Evolutionary conservation across 1,139 yeast genomes (phyloP), one percentile per base, ranked within the genome.

Genomic region (Hyphopichia pseudoburtonii): DNA sequence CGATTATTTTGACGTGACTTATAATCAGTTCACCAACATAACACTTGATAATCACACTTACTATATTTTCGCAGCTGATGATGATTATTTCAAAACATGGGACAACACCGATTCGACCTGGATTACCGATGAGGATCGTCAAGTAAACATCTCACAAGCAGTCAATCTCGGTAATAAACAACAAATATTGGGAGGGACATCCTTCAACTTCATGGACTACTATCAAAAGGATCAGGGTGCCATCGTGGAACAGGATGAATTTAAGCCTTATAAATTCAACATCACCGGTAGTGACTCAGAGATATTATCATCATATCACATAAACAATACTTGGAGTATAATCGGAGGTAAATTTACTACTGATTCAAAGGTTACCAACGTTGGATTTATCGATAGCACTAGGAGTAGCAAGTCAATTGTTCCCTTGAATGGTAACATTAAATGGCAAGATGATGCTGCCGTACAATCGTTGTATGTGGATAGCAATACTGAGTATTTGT

Each of bases 281-380:
- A 45, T 66, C 8, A 33, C 46, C 7, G 42, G 40, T n/a, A 40
- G 41, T 6, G 33, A 36, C 11, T 83, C 82, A 18, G 25, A 26
- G 18, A 78, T 84, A 16, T 40, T 54, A 11, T 42, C 51, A 4
- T 62, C 76, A 0, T 66, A 50, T 41, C 65, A 60, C 36, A 64
- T 83, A 29, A 82, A 82, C 50, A 62, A 62, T 16, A 54, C 79
- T 0, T 44, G 73, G 4, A 66, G 82, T 35, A 72, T 78, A 1
- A 50, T 83, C 33, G 89, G 85, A 12, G 77, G 78, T 5, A 47
- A 50, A n/a, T 70, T 72, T 46, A 44, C 43, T 10, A 45, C 63
- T 2, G 44, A 32, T 3, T 32, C 47, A 9, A 36, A 47, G 11
- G 48, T 46, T 17, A 35, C 40, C 8, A 62, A 66, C 30, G 43